Evolutionary conservation across 1,284 basidiomycete species (phyloP).

Genomic region (Leccinum pallidistipes): DNA sequence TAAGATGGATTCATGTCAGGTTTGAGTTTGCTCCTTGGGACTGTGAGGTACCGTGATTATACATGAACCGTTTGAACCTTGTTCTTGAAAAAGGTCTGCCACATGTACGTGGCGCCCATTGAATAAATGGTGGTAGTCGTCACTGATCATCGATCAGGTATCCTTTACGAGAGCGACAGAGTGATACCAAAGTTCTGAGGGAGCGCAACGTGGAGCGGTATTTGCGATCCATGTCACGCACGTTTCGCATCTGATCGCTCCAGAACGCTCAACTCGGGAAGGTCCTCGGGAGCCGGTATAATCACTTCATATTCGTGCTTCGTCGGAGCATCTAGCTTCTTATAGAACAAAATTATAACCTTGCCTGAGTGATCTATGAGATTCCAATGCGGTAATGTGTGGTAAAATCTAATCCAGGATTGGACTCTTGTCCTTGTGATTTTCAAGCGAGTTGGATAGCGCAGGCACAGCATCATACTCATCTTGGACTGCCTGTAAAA

Average conservation of each 20-base stretch:
- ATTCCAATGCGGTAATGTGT: background rate
- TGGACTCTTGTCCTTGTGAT: background rate
- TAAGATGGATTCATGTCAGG: background rate
- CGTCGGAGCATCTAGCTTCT: background rate
- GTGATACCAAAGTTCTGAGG: background rate
- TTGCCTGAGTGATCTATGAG: background rate
- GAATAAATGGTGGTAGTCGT: background rate
- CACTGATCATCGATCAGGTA: background rate
- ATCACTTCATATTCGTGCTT: background rate
- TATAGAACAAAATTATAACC: background rate
- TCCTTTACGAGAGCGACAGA: background rate
- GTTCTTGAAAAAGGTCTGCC: background rate
- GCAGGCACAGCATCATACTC: constrained; percentile 38
- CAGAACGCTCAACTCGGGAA: background rate
- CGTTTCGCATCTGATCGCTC: background rate
- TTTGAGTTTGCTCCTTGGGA: background rate
- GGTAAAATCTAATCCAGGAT: background rate
- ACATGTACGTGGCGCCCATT: background rate
- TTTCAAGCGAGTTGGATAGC: background rate
- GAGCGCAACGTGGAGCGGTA: background rate
- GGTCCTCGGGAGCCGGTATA: background rate
- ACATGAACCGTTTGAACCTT: background rate
- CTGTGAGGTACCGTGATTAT: background rate
- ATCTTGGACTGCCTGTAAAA: constrained; percentile 49
- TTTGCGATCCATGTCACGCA: background rate